Evolutionary conservation across 1,284 basidiomycete genomes (phyloP), one percentile per base, ranked within the genome.

Genomic region (Puccinia polysora): DNA sequence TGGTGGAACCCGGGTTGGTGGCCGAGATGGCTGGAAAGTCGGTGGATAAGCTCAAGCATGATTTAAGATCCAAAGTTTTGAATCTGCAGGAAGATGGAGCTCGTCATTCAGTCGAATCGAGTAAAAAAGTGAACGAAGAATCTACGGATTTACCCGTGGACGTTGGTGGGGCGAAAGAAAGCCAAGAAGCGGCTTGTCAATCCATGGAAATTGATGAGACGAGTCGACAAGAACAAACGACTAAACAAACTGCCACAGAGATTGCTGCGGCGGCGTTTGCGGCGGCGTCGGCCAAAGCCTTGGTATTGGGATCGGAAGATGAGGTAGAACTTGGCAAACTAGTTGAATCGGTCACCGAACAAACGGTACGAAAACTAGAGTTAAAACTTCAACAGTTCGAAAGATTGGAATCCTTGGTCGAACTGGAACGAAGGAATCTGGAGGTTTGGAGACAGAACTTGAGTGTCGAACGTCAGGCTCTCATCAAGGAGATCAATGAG

Each of bases 11-110:
- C 0, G 88, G 89, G 0, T 89, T 97, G 4, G 95, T 94, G 0
- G 89, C 91, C 0, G 92, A 94, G 71, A 94, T 92, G 0, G 93
- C 95, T 8, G 94, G 94, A 80, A 88, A 88, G 5, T 92, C 92
- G 0, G 81, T 97, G 58, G 89, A 83, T 15, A 83, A 84, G 77
- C 76, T 83, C 50, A 80, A 80, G 34, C 76, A 87, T 73, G 87
- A 88, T 82, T 95, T 56, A 88, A 87, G 70, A 84, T 85, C 75
- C 1, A 47, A 64, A 36, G 38, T 72, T 18, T 8, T 56, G 7
- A 7, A 30, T 32, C 43, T 64, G n/a, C 28, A 28, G 34, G 74
- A 59, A 65, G 45, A 52, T 50, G 25, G 36, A 23, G 25, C 4
- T 45, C 36, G 45, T 32, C 30, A 23, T 67, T 75, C 52, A 53